Percentiles rank a stretch among this genome's conserved stretches.
phyloP scores from a whole-genome alignment of 1,139 yeast species.

The Lodderomyces beijingensis region DNA sequence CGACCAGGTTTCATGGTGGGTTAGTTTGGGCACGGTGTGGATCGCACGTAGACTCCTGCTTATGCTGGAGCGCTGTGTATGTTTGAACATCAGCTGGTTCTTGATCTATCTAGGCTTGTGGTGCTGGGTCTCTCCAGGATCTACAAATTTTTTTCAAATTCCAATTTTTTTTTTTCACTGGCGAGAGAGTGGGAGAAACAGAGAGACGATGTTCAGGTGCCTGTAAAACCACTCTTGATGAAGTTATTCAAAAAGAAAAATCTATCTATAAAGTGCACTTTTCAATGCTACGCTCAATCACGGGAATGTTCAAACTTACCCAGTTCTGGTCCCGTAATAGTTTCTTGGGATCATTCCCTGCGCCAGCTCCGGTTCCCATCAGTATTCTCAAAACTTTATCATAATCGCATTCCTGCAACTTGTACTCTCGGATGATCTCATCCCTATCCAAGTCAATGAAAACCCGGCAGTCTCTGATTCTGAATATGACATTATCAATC shows the following conservation, averaged over 20 bases:
- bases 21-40: conserved; percentile 64
- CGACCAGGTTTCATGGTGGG: conserved; percentile 26
- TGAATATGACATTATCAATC: conserved; percentile 82
- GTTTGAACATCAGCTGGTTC: conserved; percentile 3
- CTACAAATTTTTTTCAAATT: neutral
- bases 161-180: neutral
- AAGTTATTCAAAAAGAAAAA: too few relatives aligned
- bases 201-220: too few relatives aligned
- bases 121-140: too few relatives aligned
- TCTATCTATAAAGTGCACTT: conserved; percentile 5
- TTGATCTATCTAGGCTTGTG: too few relatives aligned
- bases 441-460: conserved; percentile 72
- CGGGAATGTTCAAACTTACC: conserved; percentile 63
- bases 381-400: conserved; percentile 43
- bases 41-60: conserved; percentile 25
- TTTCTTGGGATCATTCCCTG: conserved; percentile 65
- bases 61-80: conserved; percentile 3
- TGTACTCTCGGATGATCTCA: conserved; percentile 69
- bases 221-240: too few relatives aligned
- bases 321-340: conserved; percentile 76
- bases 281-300: conserved; percentile 18
- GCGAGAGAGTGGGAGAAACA: neutral
- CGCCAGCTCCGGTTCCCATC: conserved; percentile 10
- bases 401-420: conserved; percentile 68
- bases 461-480: conserved; percentile 80